Percentiles rank a stretch among this genome's conserved stretches.
Evolutionary conservation across 805 yeast species (phyloP).

Genomic region (Sugiyamaella floridensis): DNA sequence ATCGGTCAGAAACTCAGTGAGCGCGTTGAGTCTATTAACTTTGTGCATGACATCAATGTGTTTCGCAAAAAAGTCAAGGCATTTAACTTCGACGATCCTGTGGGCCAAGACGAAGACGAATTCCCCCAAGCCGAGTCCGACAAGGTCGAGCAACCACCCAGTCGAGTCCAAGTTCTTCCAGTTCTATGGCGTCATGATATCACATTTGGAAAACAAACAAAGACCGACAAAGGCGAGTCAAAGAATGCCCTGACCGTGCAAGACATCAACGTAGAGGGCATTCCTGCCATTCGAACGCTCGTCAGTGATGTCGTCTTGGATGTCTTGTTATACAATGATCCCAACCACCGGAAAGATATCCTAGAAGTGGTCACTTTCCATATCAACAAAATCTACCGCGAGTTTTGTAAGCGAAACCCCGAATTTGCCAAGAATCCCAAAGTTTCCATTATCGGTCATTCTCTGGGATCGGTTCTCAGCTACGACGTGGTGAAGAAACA

Average conservation of each 20-base stretch:
- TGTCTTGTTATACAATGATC: conserved; percentile 67
- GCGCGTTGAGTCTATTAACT: conserved; percentile 72
- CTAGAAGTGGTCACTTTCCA: conserved; percentile 53
- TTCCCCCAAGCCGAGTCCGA: not conserved
- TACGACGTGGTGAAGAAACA: conserved; percentile 55
- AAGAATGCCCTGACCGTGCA: conserved; percentile 36
- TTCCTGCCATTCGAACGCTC: conserved; percentile 61
- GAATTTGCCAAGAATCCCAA: conserved; percentile 54
- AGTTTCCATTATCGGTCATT: conserved; percentile 82
- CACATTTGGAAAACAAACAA: conserved; percentile 20
- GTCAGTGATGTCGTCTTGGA: conserved; percentile 86
- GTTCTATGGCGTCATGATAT: conserved; percentile 80
- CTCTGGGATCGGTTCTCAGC: conserved; percentile 80
- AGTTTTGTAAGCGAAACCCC: conserved; percentile 60
- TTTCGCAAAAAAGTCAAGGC: conserved; percentile 31
- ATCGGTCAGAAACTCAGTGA: conserved; percentile 85
- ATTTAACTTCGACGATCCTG: conserved; percentile 4
- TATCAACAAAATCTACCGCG: conserved; percentile 53
- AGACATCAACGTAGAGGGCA: conserved; percentile 69
- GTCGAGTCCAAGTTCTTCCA: conserved; percentile 77
- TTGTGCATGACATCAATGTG: conserved; percentile 73
- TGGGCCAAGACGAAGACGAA: not conserved
- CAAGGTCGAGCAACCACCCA: conserved; percentile 1
- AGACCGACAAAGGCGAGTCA: conserved; percentile 8
- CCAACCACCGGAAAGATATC: conserved; percentile 55